Conservation (phyloP, 2,329 filamentous ascomycete genomes). For the Aspergillus fijiensis region DNA sequence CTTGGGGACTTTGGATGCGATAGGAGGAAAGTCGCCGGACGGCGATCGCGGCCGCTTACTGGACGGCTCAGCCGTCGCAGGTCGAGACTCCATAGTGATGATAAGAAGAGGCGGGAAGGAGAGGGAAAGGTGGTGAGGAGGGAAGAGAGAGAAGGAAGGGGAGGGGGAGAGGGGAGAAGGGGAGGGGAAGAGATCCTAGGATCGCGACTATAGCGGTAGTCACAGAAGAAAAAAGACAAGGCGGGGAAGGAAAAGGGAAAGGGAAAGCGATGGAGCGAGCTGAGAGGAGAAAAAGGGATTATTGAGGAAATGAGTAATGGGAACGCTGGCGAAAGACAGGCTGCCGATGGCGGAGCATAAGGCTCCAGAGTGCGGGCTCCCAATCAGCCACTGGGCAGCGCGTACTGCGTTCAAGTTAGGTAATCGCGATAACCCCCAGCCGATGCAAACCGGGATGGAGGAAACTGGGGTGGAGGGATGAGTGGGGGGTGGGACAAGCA, state of each 20-base stretch:
- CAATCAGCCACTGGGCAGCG: constrained; percentile 19
- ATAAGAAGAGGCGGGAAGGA: not conserved
- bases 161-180: not conserved
- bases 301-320: constrained; percentile 21
- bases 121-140: not conserved
- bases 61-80: constrained; percentile 38
- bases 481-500: not conserved
- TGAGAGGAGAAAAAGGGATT: constrained; percentile 2
- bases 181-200: not conserved
- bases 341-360: constrained; percentile 25
- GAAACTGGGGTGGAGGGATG: constrained; percentile 1
- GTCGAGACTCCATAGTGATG: constrained; percentile 35
- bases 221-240: not conserved
- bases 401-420: constrained; percentile 17
- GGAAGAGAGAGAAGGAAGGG: not conserved
- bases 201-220: not conserved
- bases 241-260: not conserved
- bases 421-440: constrained; percentile 13
- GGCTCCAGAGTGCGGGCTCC: constrained; percentile 24
- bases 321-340: constrained; percentile 18
- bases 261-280: not conserved
- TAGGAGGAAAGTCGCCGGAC: constrained; percentile 39
- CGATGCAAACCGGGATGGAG: constrained; percentile 12
- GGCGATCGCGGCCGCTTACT: constrained; percentile 49
- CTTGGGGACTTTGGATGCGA: constrained; percentile 53